Conservation (phyloP, 805 yeast species). For the Cyberlindnera petersonii region DNA sequence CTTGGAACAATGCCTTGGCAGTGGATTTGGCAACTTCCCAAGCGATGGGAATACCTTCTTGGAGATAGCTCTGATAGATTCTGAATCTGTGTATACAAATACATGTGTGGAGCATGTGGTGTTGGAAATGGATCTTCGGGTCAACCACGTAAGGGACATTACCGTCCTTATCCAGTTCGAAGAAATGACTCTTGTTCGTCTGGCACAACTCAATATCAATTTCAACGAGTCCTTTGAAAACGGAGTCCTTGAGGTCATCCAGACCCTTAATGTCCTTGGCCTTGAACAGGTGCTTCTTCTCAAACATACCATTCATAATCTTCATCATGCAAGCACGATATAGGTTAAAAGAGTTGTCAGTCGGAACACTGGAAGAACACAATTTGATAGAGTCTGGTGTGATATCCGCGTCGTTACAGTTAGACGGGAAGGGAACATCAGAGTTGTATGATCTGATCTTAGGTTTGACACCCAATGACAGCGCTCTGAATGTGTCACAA, state of each 20-base stretch:
- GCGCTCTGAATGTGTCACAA: constrained; percentile 27
- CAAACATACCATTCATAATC: constrained; percentile 26
- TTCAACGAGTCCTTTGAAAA: constrained; percentile 26
- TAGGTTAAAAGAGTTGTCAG: constrained; percentile 29
- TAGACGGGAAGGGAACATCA: constrained; percentile 31
- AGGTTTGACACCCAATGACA: constrained; percentile 26
- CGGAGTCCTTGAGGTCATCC: constrained; percentile 16
- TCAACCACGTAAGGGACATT: constrained; percentile 23
- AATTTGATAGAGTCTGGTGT: constrained; percentile 22
- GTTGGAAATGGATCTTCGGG: constrained; percentile 28
- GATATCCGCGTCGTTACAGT: constrained; percentile 30
- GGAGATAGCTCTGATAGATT: constrained; percentile 27
- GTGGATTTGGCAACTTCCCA: constrained; percentile 27
- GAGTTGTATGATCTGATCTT: constrained; percentile 23
- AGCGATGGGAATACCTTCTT: constrained; percentile 28
- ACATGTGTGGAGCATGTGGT: constrained; percentile 30
- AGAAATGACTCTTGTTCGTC: constrained; percentile 26
- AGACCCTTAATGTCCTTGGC: constrained; percentile 17
- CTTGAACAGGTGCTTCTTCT: constrained; percentile 22
- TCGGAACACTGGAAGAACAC: constrained; percentile 21
- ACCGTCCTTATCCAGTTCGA: constrained; percentile 25
- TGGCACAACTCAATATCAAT: constrained; percentile 26
- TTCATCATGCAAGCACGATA: constrained; percentile 28
- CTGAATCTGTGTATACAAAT: constrained; percentile 31
- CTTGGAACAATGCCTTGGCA: constrained; percentile 27